These are phyloP conservation scores for Suillus lakei DNA, from an alignment of 768 basidiomycete genomes.

Conservation along the genomic window DNA sequence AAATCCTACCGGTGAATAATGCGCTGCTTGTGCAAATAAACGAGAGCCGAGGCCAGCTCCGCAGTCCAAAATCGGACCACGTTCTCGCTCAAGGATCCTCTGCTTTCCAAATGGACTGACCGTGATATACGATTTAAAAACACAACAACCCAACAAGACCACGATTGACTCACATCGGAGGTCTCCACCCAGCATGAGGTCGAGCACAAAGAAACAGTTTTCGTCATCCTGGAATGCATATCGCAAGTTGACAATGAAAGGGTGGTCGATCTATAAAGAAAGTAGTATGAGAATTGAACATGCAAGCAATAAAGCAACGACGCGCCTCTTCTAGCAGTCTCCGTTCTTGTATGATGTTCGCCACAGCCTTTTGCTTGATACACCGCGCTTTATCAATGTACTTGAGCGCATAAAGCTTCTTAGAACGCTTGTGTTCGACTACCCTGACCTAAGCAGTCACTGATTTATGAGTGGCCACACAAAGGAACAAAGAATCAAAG, in stretches of 20 bases:
- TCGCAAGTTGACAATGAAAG: conserved; percentile 87
- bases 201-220: conserved; percentile 97
- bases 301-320: not conserved
- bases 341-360: conserved; percentile 93
- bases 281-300: conserved; percentile 16
- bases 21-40: conserved; percentile 88
- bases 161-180: conserved; percentile 72
- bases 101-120: conserved; percentile 84
- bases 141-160: conserved; percentile 1
- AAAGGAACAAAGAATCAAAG: conserved; percentile 8
- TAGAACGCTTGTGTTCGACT: conserved; percentile 93
- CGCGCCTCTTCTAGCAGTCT: conserved; percentile 88
- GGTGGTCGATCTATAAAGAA: conserved; percentile 73
- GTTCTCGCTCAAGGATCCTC: conserved; percentile 66
- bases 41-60: conserved; percentile 82
- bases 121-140: conserved; percentile 5
- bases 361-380: conserved; percentile 88
- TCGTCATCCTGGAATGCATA: conserved; percentile 98
- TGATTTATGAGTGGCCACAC: conserved; percentile 14
- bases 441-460: conserved; percentile 78
- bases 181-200: conserved; percentile 96
- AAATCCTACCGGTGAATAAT: conserved; percentile 89
- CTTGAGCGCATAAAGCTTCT: conserved; percentile 93
- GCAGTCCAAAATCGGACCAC: conserved; percentile 87
- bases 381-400: conserved; percentile 97